Base-by-base conservation (phyloP, 139 green algal species). In the Chlamydomonas urium region DNA sequence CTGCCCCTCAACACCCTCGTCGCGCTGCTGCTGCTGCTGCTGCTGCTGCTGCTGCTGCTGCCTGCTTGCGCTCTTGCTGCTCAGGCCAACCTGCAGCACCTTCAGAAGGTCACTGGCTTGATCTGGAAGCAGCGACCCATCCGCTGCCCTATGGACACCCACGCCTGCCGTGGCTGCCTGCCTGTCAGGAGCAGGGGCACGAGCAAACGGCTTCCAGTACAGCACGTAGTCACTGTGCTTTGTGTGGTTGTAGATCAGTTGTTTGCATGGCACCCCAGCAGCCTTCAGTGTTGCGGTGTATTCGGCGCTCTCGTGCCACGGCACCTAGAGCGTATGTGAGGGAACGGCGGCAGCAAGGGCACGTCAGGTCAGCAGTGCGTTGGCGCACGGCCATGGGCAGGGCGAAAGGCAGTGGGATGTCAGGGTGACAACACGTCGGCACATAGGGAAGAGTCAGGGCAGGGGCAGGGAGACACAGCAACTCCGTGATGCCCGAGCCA, bases 211-310 rank as follows among this genome's bases (percentile, higher is more conserved):
- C 29, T 26, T 24, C 32, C 60, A 67, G 6, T 6, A 47, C 60
- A 67, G 38, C 21, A 67, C 60, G 59, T 84, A 92, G 53, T 90
- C 81, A 19, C 47, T 74, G 36, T 92, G 87, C 1, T 28, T 53
- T 10, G 79, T 71, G 47, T 86, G 74, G 65, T 88, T 73, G 66
- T 92, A 91, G 28, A 92, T 66, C 58, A 92, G 83, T 62, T 88
- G 77, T 28, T 81, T 81, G 33, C 62, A 67, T 0, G 81, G 79
- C 31, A 89, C 75, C 24, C 81, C 77, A 33, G 83, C 61, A 72
- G 70, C 61, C 4, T 61, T 23, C 38, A 77, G 56, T 29, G 26
- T 28, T 0, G 24, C 36, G 42, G 66, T 73, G 24, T 78, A 59
- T 71, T 77, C 66, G 4, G 78, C 79, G 1, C 77, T 68, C 53